Base-by-base conservation (phyloP, 139 green algal species). In the Gonium pectorale region DNA sequence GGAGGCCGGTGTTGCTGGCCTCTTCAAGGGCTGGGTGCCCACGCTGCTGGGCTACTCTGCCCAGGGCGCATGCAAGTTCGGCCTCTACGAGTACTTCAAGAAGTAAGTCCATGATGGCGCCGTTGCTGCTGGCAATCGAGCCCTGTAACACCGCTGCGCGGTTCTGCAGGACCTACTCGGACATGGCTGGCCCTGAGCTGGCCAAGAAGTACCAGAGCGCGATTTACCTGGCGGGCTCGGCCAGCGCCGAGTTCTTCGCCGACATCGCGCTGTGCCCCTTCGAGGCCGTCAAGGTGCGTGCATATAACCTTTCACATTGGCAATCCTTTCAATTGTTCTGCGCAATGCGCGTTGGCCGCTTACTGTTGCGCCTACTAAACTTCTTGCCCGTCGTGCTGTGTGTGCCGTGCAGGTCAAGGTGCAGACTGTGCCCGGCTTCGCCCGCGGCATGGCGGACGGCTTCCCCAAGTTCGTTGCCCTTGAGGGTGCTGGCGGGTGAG, bases 201-300 rank as follows among this genome's bases (percentile, higher is more conserved):
- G 91, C 94, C 9, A 84, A 84, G 64, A 97, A 96, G 88, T 98
- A 98, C 90, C 92, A 98, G 91, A 97, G 91, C 67, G 51, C 95
- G 27, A 94, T 99, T 41, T 99, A 91, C 93, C 86, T 98, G 62
- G 95, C 94, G 0, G 95, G 91, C 59, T 97, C 93, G 26, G 96
- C 96, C 29, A 96, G 90, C 44, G 96, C 96, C 40, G 96, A 99
- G 90, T 98, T 99, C 91, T 97, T 99, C 87, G 96, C 96, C 38
- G 96, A 99, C 89, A 95, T 98, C 75, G 95, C 93, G 9, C 92
- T 99, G 7, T 98, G 95, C 72, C 96, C 96, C 60, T 98, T 98
- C 66, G 96, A 99, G 91, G 96, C 96, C n/a, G 94, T 98, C 68
- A 98, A 98, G 94, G 95, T 97, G 51, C 11, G 81, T 62, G 7